phyloP scores from a whole-genome alignment of 441 rosid genomes.

The Populus hybrid region DNA sequence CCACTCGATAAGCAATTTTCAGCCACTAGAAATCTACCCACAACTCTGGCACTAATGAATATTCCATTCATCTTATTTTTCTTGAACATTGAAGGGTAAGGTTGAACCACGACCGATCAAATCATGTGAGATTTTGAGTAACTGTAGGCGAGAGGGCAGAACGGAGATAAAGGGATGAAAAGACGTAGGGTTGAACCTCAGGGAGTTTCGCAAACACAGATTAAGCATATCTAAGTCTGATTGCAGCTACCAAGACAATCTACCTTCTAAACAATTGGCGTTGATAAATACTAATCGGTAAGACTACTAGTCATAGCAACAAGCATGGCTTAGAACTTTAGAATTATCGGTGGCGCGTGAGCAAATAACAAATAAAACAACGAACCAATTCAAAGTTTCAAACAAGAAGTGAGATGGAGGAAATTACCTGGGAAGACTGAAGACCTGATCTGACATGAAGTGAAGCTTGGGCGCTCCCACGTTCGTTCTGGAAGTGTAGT shows the following conservation, averaged over 20 bases:
- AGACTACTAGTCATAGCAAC: not conserved
- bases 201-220: slow-evolving; percentile 34
- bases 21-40: no score
- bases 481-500: slow-evolving; percentile 49
- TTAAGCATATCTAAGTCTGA: not conserved
- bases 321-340: not conserved
- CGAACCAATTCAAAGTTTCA: not conserved
- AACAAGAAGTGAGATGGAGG: not conserved
- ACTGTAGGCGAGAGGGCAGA: slow-evolving; percentile 58
- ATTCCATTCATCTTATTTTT: no score
- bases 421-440: slow-evolving; percentile 48
- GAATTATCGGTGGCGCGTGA: not conserved
- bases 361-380: not conserved
- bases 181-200: slow-evolving; percentile 49
- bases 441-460: slow-evolving; percentile 56
- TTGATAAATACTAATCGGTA: not conserved
- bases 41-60: no score
- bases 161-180: slow-evolving; percentile 66
- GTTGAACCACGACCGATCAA: slow-evolving; percentile 31
- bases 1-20: no score
- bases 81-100: slow-evolving; percentile 4
- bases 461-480: slow-evolving; percentile 53
- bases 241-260: not conserved
- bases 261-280: not conserved
- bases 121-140: no score